Evolutionary conservation across 2,329 filamentous ascomycete genomes (phyloP), one percentile per base, ranked within the genome.

Genomic region (Ophiosphaerella herpotricha): DNA sequence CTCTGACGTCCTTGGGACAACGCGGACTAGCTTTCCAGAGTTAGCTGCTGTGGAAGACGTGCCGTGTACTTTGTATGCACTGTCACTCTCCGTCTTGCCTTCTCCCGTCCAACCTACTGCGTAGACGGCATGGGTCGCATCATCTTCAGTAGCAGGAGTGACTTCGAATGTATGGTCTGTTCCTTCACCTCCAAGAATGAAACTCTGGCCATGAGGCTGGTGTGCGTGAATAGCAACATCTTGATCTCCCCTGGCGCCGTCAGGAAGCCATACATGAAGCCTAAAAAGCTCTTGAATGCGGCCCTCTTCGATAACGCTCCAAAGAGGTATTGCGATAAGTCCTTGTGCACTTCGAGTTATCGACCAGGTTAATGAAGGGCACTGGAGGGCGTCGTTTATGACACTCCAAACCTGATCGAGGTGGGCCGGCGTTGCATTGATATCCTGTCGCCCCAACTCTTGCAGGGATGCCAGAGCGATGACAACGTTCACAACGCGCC

Each of bases 131-230:
- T 73, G 69, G 18, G 70, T 72, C 0, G 68, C 68, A 3, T 43
- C 41, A 1, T 31, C 42, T 0, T 60, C 45, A 1, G 48, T 38
- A 12, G 54, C 60, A 1, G 48, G 47, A 23, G 63, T 53, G 1
- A 66, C 65, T 3, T 64, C 32, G 42, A 68, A 74, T 7, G 51
- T 49, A 38, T 63, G 60, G 47, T 75, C 68, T 6, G n/a, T 56
- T 2, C 66, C 71, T 43, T 70, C 50, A 8, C 73, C 74, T 0
- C 67, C 67, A 11, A 75, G 54, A 7, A 74, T 61, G 72, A 73
- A 75, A 48, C 71, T 73, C 48, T 74, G 70, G 0, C 59, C 71
- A 44, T 67, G 71, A 1, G 66, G 48, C 43, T 75, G 71, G 38
- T 75, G 73, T 1, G 68, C 68, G 46, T 74, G 73, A 12, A 75